Evolutionary conservation across 495 filamentous ascomycete species (phyloP).

Genomic region (Lophiostoma macrostomum): DNA sequence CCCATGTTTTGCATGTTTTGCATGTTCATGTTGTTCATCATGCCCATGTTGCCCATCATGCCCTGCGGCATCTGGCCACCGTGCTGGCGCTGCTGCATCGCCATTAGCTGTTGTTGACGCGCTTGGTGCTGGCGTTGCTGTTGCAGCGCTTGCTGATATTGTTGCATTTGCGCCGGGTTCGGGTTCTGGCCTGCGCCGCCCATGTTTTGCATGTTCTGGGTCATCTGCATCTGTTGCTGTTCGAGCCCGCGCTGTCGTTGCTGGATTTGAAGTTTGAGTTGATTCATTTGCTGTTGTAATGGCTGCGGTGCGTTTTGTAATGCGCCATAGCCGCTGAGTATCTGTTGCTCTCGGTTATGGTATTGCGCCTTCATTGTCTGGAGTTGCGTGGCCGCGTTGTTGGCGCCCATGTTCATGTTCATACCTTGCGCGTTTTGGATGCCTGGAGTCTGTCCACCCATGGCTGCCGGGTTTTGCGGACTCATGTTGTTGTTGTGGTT

Average conservation of each 20-base stretch:
- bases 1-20: conserved; percentile 10
- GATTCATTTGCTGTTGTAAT: no score
- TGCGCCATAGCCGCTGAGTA: no score
- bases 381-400: no score
- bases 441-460: conserved; percentile 1
- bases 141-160: conserved; percentile 16
- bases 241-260: no score
- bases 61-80: conserved; percentile 7
- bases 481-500: conserved; percentile 16
- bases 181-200: background rate
- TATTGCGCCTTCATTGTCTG: no score
- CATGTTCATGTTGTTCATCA: conserved; percentile 16
- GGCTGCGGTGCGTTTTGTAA: no score
- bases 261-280: no score
- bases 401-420: no score
- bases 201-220: no score
- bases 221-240: no score
- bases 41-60: conserved; percentile 13
- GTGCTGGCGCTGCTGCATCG: conserved; percentile 13
- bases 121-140: conserved; percentile 16
- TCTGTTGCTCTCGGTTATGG: no score
- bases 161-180: conserved; percentile 19
- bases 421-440: no score
- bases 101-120: conserved; percentile 16
- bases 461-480: conserved; percentile 8